These are phyloP conservation scores for Sporothrix phasma DNA, from an alignment of 2,329 filamentous ascomycete genomes.

Conservation along the genomic window DNA sequence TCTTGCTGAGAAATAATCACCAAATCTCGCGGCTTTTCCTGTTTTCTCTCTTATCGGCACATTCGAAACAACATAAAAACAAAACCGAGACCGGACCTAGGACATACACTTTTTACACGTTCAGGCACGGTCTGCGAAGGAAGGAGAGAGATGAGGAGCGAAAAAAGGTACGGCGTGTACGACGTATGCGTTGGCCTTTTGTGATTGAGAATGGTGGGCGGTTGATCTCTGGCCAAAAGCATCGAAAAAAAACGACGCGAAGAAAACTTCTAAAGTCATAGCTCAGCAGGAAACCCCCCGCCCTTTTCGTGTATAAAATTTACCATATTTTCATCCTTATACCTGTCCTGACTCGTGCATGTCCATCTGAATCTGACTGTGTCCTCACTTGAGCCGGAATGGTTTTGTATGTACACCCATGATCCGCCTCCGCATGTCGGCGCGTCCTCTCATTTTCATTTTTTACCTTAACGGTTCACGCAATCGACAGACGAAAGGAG, in stretches of 20 bases:
- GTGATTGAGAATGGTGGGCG: background rate
- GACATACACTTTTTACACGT: background rate
- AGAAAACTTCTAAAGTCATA: constrained; percentile 8
- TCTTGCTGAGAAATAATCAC: background rate
- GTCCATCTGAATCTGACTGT: too few species aligned
- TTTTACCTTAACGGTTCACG: too few species aligned
- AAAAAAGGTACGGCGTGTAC: background rate
- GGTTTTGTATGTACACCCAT: too few species aligned
- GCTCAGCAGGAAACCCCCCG: constrained; percentile 27
- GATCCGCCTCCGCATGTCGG: too few species aligned
- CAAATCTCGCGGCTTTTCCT: background rate
- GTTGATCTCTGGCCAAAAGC: background rate
- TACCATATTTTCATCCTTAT: constrained; percentile 6
- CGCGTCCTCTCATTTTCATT: too few species aligned
- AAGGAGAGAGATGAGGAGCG: background rate
- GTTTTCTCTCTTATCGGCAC: background rate
- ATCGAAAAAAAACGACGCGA: background rate
- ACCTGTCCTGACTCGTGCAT: background rate
- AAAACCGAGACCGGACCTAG: background rate
- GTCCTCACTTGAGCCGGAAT: too few species aligned
- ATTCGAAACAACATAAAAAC: background rate
- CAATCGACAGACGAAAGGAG: too few species aligned
- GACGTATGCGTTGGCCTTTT: background rate
- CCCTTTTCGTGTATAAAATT: constrained; percentile 19
- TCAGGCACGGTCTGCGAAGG: background rate